These are phyloP conservation scores for Scorias spongiosa DNA, from an alignment of 2,329 filamentous ascomycete genomes.

Conservation along the genomic window DNA sequence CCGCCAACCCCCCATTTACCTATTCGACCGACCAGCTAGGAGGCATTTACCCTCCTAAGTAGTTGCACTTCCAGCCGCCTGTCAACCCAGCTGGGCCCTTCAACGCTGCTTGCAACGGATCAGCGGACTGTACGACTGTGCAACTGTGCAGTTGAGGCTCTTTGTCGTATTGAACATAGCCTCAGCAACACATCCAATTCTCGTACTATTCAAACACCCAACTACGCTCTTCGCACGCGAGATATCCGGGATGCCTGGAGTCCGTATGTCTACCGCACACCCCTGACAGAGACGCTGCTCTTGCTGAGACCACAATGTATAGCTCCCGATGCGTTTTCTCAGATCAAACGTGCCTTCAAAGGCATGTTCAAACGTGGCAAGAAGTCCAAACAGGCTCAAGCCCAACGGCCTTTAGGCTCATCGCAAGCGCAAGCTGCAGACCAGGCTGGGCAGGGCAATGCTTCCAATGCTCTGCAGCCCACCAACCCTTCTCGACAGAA, in stretches of 20 bases:
- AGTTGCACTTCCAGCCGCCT: no score
- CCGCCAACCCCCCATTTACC: no score
- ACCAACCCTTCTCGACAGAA: background rate
- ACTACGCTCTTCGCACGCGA: no score
- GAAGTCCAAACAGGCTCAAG: slow-evolving; percentile 5
- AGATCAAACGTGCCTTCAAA: slow-evolving; percentile 15
- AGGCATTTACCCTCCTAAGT: no score
- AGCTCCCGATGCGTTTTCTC: slow-evolving; percentile 12
- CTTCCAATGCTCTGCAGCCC: slow-evolving; percentile 1
- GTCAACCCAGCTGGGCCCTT: no score
- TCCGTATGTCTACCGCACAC: slow-evolving; percentile 4
- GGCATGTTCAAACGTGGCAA: slow-evolving; percentile 12
- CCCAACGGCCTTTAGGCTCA: background rate
- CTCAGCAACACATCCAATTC: no score
- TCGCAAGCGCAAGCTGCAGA: slow-evolving; percentile 1
- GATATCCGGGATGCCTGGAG: slow-evolving; percentile 4
- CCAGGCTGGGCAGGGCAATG: slow-evolving; percentile 2
- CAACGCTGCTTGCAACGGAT: no score
- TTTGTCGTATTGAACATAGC: no score
- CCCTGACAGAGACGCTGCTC: background rate
- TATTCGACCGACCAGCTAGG: no score
- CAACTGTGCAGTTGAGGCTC: no score
- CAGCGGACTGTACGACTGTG: no score
- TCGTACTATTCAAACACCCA: no score
- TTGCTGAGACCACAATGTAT: slow-evolving; percentile 1